phyloP scores from a whole-genome alignment of 1,139 yeast genomes.

The Kurtzmaniella quercitrusa region DNA sequence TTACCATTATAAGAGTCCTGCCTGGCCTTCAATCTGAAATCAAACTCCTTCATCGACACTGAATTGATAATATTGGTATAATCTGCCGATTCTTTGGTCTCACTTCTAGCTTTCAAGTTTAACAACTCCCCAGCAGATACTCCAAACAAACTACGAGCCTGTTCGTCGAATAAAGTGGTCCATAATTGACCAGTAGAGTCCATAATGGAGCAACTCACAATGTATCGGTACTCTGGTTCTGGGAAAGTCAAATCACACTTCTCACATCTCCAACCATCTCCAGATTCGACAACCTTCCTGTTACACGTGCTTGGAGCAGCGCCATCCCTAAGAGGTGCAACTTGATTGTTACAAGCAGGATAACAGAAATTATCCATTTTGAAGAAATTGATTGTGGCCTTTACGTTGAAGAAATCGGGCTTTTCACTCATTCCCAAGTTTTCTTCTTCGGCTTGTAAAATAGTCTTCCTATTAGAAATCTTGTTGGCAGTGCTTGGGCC shows the following conservation, averaged over 20 bases:
- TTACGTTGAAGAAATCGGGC: conserved; percentile 73
- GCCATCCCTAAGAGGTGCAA: conserved; percentile 14
- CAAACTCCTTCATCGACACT: conserved; percentile 63
- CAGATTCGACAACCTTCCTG: conserved; percentile 72
- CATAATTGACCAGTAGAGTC: conserved; percentile 84
- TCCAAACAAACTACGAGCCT: conserved; percentile 68
- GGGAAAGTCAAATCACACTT: conserved; percentile 71
- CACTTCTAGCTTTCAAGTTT: conserved; percentile 40
- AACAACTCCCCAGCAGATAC: conserved; percentile 64
- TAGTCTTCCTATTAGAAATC: conserved; percentile 54
- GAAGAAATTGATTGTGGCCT: conserved; percentile 69
- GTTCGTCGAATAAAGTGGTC: conserved; percentile 84
- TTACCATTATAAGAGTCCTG: conserved; percentile 82
- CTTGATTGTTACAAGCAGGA: conserved; percentile 77
- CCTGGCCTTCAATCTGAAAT: conserved; percentile 75
- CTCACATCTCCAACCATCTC: conserved; percentile 91
- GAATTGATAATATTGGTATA: conserved; percentile 48
- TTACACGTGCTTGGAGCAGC: conserved; percentile 50
- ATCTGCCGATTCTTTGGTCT: conserved; percentile 35
- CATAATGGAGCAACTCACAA: conserved; percentile 64
- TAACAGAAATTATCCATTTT: conserved; percentile 76
- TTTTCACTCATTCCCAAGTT: conserved; percentile 70
- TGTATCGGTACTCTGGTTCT: conserved; percentile 74
- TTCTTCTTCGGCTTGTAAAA: conserved; percentile 63
- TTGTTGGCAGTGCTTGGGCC: conserved; percentile 16